Conservation (phyloP, 371 early-diverging fungal species). For the Mortierella sp. region DNA sequence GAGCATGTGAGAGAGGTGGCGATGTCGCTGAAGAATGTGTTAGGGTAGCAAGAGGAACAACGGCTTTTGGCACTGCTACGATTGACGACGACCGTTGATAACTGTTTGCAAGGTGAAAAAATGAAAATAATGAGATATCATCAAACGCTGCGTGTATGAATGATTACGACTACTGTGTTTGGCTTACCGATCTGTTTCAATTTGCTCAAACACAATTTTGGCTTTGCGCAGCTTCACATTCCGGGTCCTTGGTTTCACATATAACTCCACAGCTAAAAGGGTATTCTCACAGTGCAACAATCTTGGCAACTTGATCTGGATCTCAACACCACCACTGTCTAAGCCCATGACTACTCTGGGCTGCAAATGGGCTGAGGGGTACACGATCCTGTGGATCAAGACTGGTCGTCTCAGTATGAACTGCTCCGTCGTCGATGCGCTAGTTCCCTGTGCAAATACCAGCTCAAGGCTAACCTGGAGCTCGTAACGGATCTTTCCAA, state of each 20-base stretch:
- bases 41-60: slow-evolving; percentile 26
- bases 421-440: slow-evolving; percentile 21
- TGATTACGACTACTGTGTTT: not conserved
- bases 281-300: slow-evolving; percentile 52
- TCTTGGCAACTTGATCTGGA: slow-evolving; percentile 50
- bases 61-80: slow-evolving; percentile 27
- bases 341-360: slow-evolving; percentile 40
- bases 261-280: slow-evolving; percentile 47
- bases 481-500: slow-evolving; percentile 54
- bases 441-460: slow-evolving; percentile 35
- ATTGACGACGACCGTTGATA: slow-evolving; percentile 31
- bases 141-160: not conserved
- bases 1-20: slow-evolving; percentile 4
- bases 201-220: slow-evolving; percentile 54
- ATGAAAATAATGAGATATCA: not conserved
- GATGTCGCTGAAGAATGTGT: slow-evolving; percentile 16
- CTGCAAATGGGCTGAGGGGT: slow-evolving; percentile 48
- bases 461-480: slow-evolving; percentile 44
- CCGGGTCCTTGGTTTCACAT: slow-evolving; percentile 49
- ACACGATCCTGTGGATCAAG: slow-evolving; percentile 46
- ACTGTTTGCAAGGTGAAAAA: slow-evolving; percentile 4
- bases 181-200: slow-evolving; percentile 53
- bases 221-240: slow-evolving; percentile 48
- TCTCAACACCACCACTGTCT: slow-evolving; percentile 56
- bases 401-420: slow-evolving; percentile 43